Percentiles rank a stretch among this genome's conserved stretches.
These are phyloP conservation scores for Lecanoromycetidae sp. DNA, from an alignment of 2,329 filamentous ascomycete species.

Conservation along the genomic window DNA sequence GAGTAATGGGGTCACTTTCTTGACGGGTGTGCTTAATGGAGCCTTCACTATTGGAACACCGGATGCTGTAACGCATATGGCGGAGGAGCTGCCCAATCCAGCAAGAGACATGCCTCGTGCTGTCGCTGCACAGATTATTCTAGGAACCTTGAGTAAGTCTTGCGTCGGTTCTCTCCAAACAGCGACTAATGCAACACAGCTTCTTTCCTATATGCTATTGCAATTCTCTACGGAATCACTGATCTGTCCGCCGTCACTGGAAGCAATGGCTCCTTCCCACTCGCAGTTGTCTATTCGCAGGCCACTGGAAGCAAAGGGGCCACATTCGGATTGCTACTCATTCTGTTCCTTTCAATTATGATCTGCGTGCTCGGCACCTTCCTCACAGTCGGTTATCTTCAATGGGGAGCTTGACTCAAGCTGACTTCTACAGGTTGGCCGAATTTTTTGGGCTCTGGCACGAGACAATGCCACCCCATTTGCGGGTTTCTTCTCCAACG, in stretches of 20 bases:
- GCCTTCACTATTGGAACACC: slow-evolving; percentile 56
- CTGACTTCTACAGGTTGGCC: slow-evolving; percentile 13
- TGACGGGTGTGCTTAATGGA: slow-evolving; percentile 55
- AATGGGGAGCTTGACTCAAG: background rate
- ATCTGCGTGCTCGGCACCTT: slow-evolving; percentile 27
- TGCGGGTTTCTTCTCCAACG: slow-evolving; percentile 39
- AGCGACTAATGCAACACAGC: slow-evolving; percentile 17
- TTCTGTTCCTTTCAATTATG: slow-evolving; percentile 35
- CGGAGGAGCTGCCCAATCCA: slow-evolving; percentile 47
- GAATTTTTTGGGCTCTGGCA: slow-evolving; percentile 42
- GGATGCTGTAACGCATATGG: slow-evolving; percentile 52
- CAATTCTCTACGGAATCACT: slow-evolving; percentile 40
- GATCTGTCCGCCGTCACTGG: slow-evolving; percentile 32
- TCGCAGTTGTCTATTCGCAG: slow-evolving; percentile 54
- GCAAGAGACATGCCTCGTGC: slow-evolving; percentile 37
- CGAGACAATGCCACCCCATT: slow-evolving; percentile 52
- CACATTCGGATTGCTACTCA: slow-evolving; percentile 40
- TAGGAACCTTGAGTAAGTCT: slow-evolving; percentile 31
- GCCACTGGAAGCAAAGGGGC: slow-evolving; percentile 42
- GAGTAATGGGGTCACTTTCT: slow-evolving; percentile 38
- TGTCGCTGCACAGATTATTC: slow-evolving; percentile 36
- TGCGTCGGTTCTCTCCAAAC: background rate
- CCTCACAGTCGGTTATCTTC: slow-evolving; percentile 4
- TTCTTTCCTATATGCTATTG: slow-evolving; percentile 38
- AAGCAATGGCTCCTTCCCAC: slow-evolving; percentile 40